Base-by-base conservation (phyloP, 495 filamentous ascomycete genomes). In the Rostrohypoxylon terebratum region DNA sequence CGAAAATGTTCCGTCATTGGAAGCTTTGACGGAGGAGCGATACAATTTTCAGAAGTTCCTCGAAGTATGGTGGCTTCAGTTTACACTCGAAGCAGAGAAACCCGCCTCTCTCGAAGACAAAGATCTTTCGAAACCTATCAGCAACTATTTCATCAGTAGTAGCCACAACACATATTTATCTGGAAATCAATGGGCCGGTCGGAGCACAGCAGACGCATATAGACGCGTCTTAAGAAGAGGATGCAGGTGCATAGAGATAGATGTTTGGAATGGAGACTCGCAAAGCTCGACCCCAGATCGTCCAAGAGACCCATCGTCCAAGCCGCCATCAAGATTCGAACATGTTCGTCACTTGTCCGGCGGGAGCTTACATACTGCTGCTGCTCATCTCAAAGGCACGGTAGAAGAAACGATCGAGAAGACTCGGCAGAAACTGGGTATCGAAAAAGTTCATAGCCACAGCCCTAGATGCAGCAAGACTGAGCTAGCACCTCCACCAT, bases 131-230 rank as follows among this genome's bases (percentile, higher is more conserved):
- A 79, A 79, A 31, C 93, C 93, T 13, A 85, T 98, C 45, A 92
- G 90, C 68, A 92, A 93, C 69, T 98, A 98, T 81, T 98, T 93
- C 76, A 92, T 98, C 71, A 95, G 90, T 47, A 93, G 90, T 31
- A 94, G 91, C 70, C 95, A 98, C 81, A 98, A 98, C 78, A 98
- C 95, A 0, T 98, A 98, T 75, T 84, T 98, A 68, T 91, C 90
- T 0, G 96, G 95, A 0, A 93, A 97, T 73, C 95, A 98, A 79
- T 83, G 96, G 8, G 91, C 89, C 42, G 92, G 93, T 47, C 88
- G 91, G 58, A 89, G 92, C 48, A 94, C 91, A 28, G 89, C 91
- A 5, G 91, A 93, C 57, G 90, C 92, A 14, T 98, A 97, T 78
- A 91, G 87, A 63, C 88, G 88, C 74, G 81, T 79, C 2, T 88